Evolutionary conservation across 2,329 filamentous ascomycete species (phyloP).

Genomic region (Chaetomium strumarium): DNA sequence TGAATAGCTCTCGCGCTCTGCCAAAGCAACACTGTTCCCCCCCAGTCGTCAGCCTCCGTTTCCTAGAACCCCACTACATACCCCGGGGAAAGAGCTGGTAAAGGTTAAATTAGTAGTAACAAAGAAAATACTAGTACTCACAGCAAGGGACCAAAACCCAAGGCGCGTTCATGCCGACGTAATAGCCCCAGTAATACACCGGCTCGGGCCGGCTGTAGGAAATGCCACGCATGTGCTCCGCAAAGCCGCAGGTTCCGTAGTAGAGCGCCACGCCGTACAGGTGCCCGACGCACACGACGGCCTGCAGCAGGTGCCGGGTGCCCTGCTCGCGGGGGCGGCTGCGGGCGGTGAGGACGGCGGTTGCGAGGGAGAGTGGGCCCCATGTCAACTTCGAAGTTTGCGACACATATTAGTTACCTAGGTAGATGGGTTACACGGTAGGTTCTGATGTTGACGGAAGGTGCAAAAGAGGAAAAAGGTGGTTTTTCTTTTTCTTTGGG

Average conservation of each 20-base stretch:
- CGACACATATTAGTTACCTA: neutral
- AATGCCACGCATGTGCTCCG: constrained; percentile 39
- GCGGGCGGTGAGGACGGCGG: constrained; percentile 40
- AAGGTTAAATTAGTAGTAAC: no score
- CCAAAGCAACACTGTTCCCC: constrained; percentile 15
- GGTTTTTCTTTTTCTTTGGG: no score
- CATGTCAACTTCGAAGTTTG: constrained; percentile 43
- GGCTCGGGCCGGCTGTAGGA: constrained; percentile 53
- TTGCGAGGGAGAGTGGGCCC: constrained; percentile 53
- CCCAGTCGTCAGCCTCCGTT: neutral
- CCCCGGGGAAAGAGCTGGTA: no score
- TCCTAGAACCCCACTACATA: no score
- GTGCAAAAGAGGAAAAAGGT: neutral
- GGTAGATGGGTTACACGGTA: neutral
- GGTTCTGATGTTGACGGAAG: neutral
- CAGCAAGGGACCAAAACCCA: constrained; percentile 38
- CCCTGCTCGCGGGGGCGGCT: constrained; percentile 15
- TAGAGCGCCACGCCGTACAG: constrained; percentile 59
- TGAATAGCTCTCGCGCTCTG: constrained; percentile 11
- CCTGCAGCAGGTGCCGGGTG: constrained; percentile 46
- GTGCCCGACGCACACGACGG: constrained; percentile 47
- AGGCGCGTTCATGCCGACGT: constrained; percentile 53
- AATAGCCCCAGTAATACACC: constrained; percentile 60
- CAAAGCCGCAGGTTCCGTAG: constrained; percentile 51
- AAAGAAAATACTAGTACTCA: neutral